phyloP scores from a whole-genome alignment of 805 yeast genomes.

The Yarrowia sp. region DNA sequence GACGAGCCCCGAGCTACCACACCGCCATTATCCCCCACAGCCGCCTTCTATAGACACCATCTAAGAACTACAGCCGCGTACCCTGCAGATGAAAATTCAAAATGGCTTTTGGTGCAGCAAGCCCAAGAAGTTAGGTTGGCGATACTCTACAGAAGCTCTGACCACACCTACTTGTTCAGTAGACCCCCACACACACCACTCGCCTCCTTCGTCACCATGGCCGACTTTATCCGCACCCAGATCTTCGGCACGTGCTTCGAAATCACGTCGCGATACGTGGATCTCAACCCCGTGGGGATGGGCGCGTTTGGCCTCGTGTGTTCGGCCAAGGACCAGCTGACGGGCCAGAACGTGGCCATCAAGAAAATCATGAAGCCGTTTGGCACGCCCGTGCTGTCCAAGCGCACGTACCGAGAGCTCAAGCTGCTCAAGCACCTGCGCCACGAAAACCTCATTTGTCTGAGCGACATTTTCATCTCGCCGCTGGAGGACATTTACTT shows the following conservation, averaged over 20 bases:
- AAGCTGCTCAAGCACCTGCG: constrained; percentile 87
- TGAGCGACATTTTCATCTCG: constrained; percentile 89
- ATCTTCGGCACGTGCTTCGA: constrained; percentile 95
- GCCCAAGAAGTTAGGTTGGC: constrained; percentile 24
- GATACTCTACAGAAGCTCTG: not conserved
- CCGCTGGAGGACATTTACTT: constrained; percentile 95
- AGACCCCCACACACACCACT: not conserved
- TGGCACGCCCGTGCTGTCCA: constrained; percentile 89
- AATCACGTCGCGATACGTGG: constrained; percentile 75
- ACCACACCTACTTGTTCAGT: not conserved
- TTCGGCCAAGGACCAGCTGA: constrained; percentile 88
- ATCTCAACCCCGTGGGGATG: constrained; percentile 97
- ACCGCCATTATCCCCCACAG: not conserved
- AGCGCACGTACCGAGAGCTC: constrained; percentile 93
- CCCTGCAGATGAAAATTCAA: constrained; percentile 20
- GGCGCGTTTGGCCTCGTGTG: constrained; percentile 99
- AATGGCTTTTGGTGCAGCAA: constrained; percentile 19
- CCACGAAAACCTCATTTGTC: constrained; percentile 90
- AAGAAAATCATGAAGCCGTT: constrained; percentile 98
- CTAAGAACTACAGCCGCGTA: not conserved
- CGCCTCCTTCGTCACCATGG: constrained; percentile 30
- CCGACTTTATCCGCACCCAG: constrained; percentile 59
- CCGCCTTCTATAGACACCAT: not conserved
- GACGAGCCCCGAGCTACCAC: not conserved
- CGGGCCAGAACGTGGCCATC: constrained; percentile 91